phyloP scores from a whole-genome alignment of 768 basidiomycete genomes.

The Podaxis mareebaensis region DNA sequence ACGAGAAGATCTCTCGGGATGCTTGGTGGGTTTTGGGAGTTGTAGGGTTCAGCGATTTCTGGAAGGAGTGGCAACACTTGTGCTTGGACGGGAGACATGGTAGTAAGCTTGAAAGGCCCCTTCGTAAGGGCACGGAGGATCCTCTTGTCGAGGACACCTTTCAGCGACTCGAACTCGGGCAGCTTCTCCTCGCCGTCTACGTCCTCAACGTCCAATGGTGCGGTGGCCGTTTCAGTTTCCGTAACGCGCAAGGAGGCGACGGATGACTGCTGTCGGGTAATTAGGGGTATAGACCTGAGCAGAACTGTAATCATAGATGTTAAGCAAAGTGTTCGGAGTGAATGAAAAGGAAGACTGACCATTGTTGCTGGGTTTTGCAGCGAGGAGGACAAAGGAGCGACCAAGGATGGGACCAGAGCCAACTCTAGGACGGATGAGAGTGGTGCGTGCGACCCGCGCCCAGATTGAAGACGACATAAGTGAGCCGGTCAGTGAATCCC shows the following conservation, averaged over 20 bases:
- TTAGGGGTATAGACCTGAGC: constrained; percentile 13
- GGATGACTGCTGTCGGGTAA: constrained; percentile 1
- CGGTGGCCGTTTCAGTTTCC: not conserved
- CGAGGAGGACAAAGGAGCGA: constrained; percentile 11
- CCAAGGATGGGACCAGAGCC: constrained; percentile 1
- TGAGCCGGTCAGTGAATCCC: too few relatives aligned
- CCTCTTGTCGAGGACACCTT: constrained; percentile 35
- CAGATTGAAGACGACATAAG: constrained; percentile 15
- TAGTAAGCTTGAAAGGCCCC: constrained; percentile 63
- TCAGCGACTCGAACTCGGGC: constrained; percentile 37
- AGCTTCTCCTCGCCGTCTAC: constrained; percentile 16
- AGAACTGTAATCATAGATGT: not conserved
- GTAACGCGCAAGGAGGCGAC: not conserved
- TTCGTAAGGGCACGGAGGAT: constrained; percentile 62
- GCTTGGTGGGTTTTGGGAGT: constrained; percentile 29
- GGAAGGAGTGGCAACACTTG: constrained; percentile 79
- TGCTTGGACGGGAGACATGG: constrained; percentile 83
- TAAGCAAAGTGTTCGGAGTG: not conserved
- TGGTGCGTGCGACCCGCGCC: constrained; percentile 12
- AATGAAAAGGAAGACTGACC: not conserved
- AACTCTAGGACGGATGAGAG: constrained; percentile 8
- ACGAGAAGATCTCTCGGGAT: constrained; percentile 73
- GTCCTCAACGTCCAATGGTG: not conserved
- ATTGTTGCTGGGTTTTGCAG: constrained; percentile 8
- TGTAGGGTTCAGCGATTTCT: constrained; percentile 56